A percentile compares a stretch with the other conserved stretches of the same genome.
phyloP scores from a whole-genome alignment of 179 eudicot genomes.

The Patellifolia procumbens region DNA sequence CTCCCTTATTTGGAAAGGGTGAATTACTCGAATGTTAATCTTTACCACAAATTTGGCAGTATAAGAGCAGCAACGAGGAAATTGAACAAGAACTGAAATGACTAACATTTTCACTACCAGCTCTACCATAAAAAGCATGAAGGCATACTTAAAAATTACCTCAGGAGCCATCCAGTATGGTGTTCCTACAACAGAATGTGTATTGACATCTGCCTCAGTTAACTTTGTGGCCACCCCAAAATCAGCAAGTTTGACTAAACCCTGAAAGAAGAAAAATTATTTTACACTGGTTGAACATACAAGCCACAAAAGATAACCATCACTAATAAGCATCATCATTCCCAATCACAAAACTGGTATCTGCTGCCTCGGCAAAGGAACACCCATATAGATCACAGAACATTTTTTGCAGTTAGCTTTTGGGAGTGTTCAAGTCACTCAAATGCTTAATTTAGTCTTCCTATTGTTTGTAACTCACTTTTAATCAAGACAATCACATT shows the following conservation, averaged over 20 bases:
- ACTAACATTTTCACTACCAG: conserved; percentile 8
- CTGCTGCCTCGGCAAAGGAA: too few species aligned
- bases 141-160: conserved; percentile 43
- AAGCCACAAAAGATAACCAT: neutral
- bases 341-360: too few species aligned
- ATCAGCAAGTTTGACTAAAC: conserved; percentile 98
- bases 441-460: too few species aligned
- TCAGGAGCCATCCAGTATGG: conserved; percentile 99
- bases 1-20: neutral
- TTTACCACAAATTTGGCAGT: neutral
- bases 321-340: neutral
- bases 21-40: neutral
- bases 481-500: too few species aligned
- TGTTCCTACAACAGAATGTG: conserved; percentile 99
- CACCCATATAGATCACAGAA: too few species aligned
- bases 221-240: conserved; percentile 98
- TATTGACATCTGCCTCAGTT: conserved; percentile 95
- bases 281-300: neutral
- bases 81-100: neutral
- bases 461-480: too few species aligned
- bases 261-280: conserved; percentile 50
- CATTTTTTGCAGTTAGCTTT: too few species aligned
- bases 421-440: too few species aligned
- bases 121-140: neutral
- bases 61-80: neutral